These are phyloP conservation scores for Blumeriella jaapii DNA, from an alignment of 2,329 filamentous ascomycete species.

Conservation along the genomic window DNA sequence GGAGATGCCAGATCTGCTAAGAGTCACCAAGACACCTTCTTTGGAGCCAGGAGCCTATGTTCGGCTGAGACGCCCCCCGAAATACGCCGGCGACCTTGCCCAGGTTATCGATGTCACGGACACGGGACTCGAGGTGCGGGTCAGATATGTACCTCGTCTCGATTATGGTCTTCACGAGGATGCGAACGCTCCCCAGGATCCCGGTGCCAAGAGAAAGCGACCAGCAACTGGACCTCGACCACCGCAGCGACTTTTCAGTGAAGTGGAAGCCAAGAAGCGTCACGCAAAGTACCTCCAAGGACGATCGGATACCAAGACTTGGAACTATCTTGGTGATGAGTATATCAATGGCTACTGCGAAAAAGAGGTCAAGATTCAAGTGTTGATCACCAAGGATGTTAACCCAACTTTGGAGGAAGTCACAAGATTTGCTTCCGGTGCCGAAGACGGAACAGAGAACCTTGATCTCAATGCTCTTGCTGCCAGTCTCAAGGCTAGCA, in stretches of 20 bases:
- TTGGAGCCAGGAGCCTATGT: slow-evolving; percentile 87
- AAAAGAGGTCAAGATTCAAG: slow-evolving; percentile 85
- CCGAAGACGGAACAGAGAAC: slow-evolving; percentile 86
- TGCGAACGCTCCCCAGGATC: slow-evolving; percentile 33
- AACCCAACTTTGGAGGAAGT: slow-evolving; percentile 92
- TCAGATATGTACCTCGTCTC: slow-evolving; percentile 79
- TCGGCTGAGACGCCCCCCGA: slow-evolving; percentile 65
- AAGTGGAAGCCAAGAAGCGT: slow-evolving; percentile 81
- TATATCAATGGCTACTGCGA: slow-evolving; percentile 90
- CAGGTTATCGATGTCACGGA: slow-evolving; percentile 88
- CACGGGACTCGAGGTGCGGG: slow-evolving; percentile 78
- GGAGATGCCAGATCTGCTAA: slow-evolving; percentile 93
- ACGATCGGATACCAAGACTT: slow-evolving; percentile 44
- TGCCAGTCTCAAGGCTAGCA: slow-evolving; percentile 76
- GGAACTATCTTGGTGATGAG: slow-evolving; percentile 76
- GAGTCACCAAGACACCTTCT: slow-evolving; percentile 75
- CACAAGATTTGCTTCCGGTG: slow-evolving; percentile 80
- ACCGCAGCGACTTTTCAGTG: slow-evolving; percentile 84
- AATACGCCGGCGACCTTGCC: slow-evolving; percentile 81
- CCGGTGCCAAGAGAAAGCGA: slow-evolving; percentile 65
- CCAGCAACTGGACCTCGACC: slow-evolving; percentile 55
- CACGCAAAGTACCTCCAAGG: slow-evolving; percentile 52
- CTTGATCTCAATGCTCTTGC: slow-evolving; percentile 85
- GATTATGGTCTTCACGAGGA: slow-evolving; percentile 89
- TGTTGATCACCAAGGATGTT: slow-evolving; percentile 76